Evolutionary conservation across 768 basidiomycete genomes (phyloP).

Genomic region (Mycena filopes): DNA sequence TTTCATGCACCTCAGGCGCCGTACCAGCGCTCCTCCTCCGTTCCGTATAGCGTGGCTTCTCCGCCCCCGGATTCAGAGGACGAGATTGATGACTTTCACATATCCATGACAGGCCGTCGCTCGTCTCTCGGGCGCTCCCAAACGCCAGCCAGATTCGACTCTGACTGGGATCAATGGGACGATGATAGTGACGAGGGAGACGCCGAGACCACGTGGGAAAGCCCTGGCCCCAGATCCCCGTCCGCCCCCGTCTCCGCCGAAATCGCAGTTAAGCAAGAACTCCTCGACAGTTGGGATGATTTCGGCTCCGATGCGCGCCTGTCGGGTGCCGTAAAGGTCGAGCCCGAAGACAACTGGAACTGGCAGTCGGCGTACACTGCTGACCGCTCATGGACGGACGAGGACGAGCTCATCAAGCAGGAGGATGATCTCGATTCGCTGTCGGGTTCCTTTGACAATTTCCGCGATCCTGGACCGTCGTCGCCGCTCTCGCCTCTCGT

Average conservation of each 20-base stretch:
- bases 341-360: constrained; percentile 57
- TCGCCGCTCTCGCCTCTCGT: constrained; percentile 28
- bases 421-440: constrained; percentile 57
- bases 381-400: constrained; percentile 43
- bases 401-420: constrained; percentile 54
- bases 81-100: constrained; percentile 62
- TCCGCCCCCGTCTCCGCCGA: constrained; percentile 58
- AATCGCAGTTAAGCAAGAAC: constrained; percentile 67
- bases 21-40: constrained; percentile 68
- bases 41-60: constrained; percentile 66
- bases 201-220: constrained; percentile 69
- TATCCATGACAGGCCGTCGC: constrained; percentile 54
- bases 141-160: constrained; percentile 42
- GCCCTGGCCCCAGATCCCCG: constrained; percentile 71
- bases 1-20: constrained; percentile 41
- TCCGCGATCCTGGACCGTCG: constrained; percentile 34
- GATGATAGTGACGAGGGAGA: constrained; percentile 64
- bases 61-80: constrained; percentile 80
- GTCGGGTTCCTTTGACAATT: constrained; percentile 38
- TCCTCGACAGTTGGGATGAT: constrained; percentile 79
- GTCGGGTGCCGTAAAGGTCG: constrained; percentile 49
- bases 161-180: constrained; percentile 50
- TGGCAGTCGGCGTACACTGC: constrained; percentile 51
- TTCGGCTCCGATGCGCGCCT: constrained; percentile 49
- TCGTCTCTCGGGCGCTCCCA: constrained; percentile 41